phyloP scores from a whole-genome alignment of 805 yeast species.

The Monosporozyma yasuniensis region DNA sequence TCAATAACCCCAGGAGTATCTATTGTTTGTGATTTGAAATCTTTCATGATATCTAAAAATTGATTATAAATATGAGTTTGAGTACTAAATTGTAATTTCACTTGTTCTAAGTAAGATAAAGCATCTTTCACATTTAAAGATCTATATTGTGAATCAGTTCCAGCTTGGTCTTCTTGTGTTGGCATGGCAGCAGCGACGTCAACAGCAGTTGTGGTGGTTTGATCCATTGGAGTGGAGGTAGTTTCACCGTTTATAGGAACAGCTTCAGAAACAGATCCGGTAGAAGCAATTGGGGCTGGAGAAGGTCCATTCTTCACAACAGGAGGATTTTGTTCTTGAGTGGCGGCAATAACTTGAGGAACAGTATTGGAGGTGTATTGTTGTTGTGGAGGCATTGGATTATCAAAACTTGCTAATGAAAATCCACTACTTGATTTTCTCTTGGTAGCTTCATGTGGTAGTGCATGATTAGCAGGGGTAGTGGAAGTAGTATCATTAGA shows the following conservation, averaged over 20 bases:
- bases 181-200: constrained; percentile 7
- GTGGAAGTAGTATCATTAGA: not conserved
- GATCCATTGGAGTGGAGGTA: not conserved
- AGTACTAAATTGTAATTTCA: constrained; percentile 79
- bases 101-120: constrained; percentile 88
- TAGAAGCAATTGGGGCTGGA: not conserved
- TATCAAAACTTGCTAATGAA: constrained; percentile 26
- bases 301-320: not conserved
- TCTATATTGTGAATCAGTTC: constrained; percentile 37
- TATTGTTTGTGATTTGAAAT: constrained; percentile 88
- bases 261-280: not conserved
- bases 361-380: constrained; percentile 9
- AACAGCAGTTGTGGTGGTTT: not conserved
- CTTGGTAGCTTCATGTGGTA: not conserved
- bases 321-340: not conserved
- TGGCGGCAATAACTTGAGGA: constrained; percentile 9
- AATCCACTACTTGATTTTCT: constrained; percentile 13
- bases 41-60: constrained; percentile 96
- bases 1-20: constrained; percentile 99
- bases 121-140: constrained; percentile 96
- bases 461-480: constrained; percentile 4
- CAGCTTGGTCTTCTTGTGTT: constrained; percentile 7
- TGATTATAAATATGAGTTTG: constrained; percentile 95
- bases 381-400: constrained; percentile 20
- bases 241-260: not conserved